Base-by-base conservation (phyloP, 2,329 filamentous ascomycete species). In the Phoma sp. region DNA sequence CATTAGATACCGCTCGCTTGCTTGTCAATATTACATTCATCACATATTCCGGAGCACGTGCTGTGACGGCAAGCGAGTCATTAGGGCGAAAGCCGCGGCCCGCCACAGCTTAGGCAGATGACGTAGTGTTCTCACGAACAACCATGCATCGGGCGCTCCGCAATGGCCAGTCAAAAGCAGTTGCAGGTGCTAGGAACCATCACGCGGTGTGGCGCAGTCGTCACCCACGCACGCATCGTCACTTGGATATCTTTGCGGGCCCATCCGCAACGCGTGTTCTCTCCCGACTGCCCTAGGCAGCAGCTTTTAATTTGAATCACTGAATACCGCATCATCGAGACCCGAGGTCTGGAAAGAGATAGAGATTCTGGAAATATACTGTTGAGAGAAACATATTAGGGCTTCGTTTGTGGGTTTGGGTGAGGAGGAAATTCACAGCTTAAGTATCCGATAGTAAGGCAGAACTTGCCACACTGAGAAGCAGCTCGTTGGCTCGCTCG, bases 141-240 rank as follows among this genome's bases (percentile, higher is more conserved):
- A 41, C 36, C 40, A 49, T 32, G 41, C 36, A n/a, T 41, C 32
- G n/a, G 35, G 27, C 27, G 46, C 27, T 38, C 4, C n/a, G 14
- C 4, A 9, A 18, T 22, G 35, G 6, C 45, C 40, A 48, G 40
- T 54, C 45, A 49, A 11, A 41, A 10, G 13, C 5, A 30, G 24
- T 14, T 18, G 18, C 18, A 18, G 1, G 18, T 18, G 18, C n/a
- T n/a, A 14, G 13, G 3, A 18, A 14, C 38, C 33, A 56, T 67
- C 66, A 70, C 65, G 66, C 64, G 63, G 54, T 60, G 64, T 67
- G 67, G 65, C 66, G 60, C 62, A 62, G 57, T 32, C 30, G 6
- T 24, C 27, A 18, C 18, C 18, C 18, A 18, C 18, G 18, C 43
- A 56, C 39, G 55, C 61, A 60, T 65, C 62, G 58, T 70, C 63